These are phyloP conservation scores for Diaporthe amygdali DNA, from an alignment of 2,329 filamentous ascomycete genomes.

Conservation along the genomic window DNA sequence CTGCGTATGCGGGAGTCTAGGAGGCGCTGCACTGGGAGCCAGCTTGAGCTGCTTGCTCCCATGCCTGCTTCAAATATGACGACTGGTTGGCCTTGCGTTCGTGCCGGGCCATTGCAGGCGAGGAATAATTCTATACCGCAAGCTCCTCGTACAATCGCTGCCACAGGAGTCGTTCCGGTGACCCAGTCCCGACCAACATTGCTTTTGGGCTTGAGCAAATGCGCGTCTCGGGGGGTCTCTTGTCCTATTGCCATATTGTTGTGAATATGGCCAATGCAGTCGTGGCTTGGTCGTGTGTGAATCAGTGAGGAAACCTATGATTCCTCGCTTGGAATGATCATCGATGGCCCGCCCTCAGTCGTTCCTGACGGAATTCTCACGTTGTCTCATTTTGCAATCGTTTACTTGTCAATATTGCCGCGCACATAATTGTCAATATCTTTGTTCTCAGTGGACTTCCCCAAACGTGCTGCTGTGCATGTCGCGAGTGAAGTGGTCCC, in stretches of 20 bases:
- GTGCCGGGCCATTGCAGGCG: background rate
- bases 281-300: background rate
- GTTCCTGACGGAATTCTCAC: background rate
- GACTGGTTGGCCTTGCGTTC: background rate
- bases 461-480: no score
- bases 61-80: slow-evolving; percentile 16
- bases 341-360: background rate
- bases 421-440: no score
- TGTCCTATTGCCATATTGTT: background rate
- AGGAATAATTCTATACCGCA: background rate
- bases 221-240: background rate
- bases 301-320: background rate
- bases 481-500: background rate
- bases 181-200: background rate
- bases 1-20: slow-evolving; percentile 17
- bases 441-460: no score
- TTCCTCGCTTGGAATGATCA: background rate
- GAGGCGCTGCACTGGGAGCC: slow-evolving; percentile 6
- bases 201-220: background rate
- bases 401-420: no score
- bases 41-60: slow-evolving; percentile 15
- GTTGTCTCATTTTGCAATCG: no score
- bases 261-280: background rate
- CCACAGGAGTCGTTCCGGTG: background rate
- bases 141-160: background rate